Conservation (phyloP, 306 rosid genomes). For the Prosopis cineraria region DNA sequence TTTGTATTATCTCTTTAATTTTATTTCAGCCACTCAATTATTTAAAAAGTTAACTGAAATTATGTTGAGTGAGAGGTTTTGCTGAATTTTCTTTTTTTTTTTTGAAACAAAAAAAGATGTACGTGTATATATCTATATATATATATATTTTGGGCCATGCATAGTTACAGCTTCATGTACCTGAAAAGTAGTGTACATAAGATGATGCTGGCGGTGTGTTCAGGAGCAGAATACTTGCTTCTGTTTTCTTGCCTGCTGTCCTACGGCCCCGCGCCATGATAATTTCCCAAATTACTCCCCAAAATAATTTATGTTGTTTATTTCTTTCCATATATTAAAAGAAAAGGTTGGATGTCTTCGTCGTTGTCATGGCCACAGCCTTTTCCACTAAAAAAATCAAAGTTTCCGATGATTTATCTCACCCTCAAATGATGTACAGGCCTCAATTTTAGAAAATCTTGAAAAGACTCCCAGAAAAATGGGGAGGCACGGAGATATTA, state of each 20-base stretch:
- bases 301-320: not conserved
- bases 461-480: not conserved
- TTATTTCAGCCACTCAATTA: no score
- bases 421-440: not conserved
- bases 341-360: not conserved
- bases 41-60: no score
- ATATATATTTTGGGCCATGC: no score
- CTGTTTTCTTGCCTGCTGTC: not conserved
- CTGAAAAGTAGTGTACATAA: not conserved
- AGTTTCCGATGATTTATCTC: not conserved
- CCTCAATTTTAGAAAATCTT: not conserved
- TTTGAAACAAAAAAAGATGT: no score
- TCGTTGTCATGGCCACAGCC: not conserved
- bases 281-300: not conserved
- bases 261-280: not conserved
- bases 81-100: no score
- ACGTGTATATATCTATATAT: no score
- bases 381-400: not conserved
- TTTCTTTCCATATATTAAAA: not conserved
- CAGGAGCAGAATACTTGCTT: not conserved
- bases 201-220: not conserved
- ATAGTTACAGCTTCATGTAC: not conserved
- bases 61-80: no score
- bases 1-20: no score
- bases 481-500: not conserved